Base-by-base conservation (phyloP, 352 stramenopile genomes). In the Globisporangium rhizosaccharum region DNA sequence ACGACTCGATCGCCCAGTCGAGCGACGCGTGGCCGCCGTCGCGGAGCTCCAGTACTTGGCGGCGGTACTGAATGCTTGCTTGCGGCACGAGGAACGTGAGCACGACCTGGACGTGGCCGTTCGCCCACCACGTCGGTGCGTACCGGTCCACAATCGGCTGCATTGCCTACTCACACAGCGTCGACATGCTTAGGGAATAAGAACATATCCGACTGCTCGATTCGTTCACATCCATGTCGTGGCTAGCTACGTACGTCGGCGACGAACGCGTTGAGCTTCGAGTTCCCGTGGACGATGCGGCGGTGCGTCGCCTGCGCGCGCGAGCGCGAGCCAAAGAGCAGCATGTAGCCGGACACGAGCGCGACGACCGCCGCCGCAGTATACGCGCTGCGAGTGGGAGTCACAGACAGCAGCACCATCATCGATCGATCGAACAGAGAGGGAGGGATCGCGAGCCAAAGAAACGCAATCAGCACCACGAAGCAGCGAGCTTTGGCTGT, bases 111-210 rank as follows among this genome's bases (percentile, higher is more conserved):
- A 89, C 64, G 57, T 93, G 83, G 26, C 61, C 70, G 53, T 89
- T 91, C 50, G 82, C 81, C 75, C 79, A 89, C 83, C 83, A 93
- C 28, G 81, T 85, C 17, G 83, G 81, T 52, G 64, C 71, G 70
- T 87, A 90, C 41, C 41, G 47, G 25, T 52, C 47, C 25, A 52
- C 47, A 23, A 52, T 12, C 25, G 47, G 47, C 25, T 36, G 26
- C 47, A 52, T 52, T 25, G 23, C 25, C 47, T 52, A 25, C 12
- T 45, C 12, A 46, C 18, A 49, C 18, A 49, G 23, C 0, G 23
- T 23, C 44, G 15, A 49, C 28, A 6, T 33, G 28, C 28, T 33
- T 33, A 7, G 28, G 3, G 28, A 33, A 33, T 33, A 33, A 33
- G 28, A 33, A 33, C 28, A 3, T 33, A 33, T 33, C 28, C 6